phyloP scores from a whole-genome alignment of 2,329 filamentous ascomycete genomes.

The Coniochaeta hoffmannii region DNA sequence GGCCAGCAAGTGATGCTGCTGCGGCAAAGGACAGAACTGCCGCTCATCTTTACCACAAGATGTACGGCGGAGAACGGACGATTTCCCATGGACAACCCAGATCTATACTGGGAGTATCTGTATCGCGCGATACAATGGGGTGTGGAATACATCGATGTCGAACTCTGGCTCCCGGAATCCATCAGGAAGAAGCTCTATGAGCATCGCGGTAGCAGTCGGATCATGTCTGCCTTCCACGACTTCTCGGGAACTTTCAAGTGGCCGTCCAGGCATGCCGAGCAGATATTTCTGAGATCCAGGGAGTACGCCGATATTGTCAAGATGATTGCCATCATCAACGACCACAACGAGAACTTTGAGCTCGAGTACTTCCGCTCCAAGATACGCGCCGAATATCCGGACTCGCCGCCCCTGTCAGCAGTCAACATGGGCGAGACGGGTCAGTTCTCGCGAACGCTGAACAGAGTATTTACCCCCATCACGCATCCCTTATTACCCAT shows the following conservation, averaged over 20 bases:
- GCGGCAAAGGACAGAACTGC: slow-evolving; percentile 75
- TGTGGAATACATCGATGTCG: slow-evolving; percentile 83
- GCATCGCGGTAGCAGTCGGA: slow-evolving; percentile 68
- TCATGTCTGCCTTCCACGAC: slow-evolving; percentile 90
- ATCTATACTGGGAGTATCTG: slow-evolving; percentile 71
- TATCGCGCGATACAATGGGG: slow-evolving; percentile 82
- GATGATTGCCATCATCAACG: slow-evolving; percentile 80
- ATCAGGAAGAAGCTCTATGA: slow-evolving; percentile 63
- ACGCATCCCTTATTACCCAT: slow-evolving; percentile 78
- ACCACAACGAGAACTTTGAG: slow-evolving; percentile 82
- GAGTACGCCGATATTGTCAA: slow-evolving; percentile 81
- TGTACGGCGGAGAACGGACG: slow-evolving; percentile 76
- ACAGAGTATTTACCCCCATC: slow-evolving; percentile 81
- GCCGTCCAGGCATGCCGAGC: slow-evolving; percentile 65
- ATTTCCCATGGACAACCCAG: slow-evolving; percentile 75
- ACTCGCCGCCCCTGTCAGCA: slow-evolving; percentile 68
- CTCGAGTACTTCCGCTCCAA: slow-evolving; percentile 81
- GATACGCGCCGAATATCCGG: slow-evolving; percentile 60
- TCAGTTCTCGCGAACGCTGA: slow-evolving; percentile 75
- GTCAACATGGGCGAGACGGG: slow-evolving; percentile 86
- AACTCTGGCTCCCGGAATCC: slow-evolving; percentile 75
- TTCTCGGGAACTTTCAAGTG: slow-evolving; percentile 80
- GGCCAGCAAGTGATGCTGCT: slow-evolving; percentile 80
- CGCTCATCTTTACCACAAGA: slow-evolving; percentile 83
- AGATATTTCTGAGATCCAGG: slow-evolving; percentile 63